Base-by-base conservation (phyloP, 164 flowering plant genomes). In the Berberis thunbergii region DNA sequence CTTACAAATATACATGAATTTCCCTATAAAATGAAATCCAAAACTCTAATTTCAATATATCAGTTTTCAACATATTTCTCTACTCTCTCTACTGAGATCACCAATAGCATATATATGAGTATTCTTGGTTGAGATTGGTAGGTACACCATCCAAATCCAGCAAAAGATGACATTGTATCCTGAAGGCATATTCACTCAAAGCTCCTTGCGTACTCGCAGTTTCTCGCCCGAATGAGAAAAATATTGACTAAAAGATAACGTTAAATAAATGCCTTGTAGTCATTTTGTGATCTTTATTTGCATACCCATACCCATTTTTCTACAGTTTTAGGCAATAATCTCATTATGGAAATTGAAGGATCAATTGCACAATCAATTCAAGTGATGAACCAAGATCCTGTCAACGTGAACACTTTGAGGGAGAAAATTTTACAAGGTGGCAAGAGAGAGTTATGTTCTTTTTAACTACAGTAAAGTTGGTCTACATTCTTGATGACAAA, bases 381-480 rank as follows among this genome's bases (percentile, higher is more conserved):
- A 41, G 44, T 59, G 6, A 59, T 59, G 49, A 44, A 59, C 8
- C 38, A n/a, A 3, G 62, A 59, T 44, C 1, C 44, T 8, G 5
- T 59, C 26, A 39, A 0, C 13, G 0, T 1, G 62, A 42, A 59
- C 8, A 26, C 44, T 59, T 11, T 43, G 7, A 11, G 0, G 62
- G n/a, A n/a, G n/a, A n/a, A n/a, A n/a, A n/a, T n/a, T n/a, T n/a
- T n/a, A n/a, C n/a, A n/a, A n/a, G n/a, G n/a, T 59, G 62, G 62
- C 49, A 59, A 41, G 49, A 59, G 62, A 59, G 44, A n/a, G 62
- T 59, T 4, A 6, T 59, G 1, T 59, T 59, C 6, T 59, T 59
- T 41, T 38, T 59, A 3, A 43, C 39, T 4, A n/a, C 62, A 1
- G 12, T 44, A 2, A 43, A 59, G 49, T 43, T n/a, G 4, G n/a